These are phyloP conservation scores for Salix koriyanagi DNA, from an alignment of 345 rosid species.

Conservation along the genomic window DNA sequence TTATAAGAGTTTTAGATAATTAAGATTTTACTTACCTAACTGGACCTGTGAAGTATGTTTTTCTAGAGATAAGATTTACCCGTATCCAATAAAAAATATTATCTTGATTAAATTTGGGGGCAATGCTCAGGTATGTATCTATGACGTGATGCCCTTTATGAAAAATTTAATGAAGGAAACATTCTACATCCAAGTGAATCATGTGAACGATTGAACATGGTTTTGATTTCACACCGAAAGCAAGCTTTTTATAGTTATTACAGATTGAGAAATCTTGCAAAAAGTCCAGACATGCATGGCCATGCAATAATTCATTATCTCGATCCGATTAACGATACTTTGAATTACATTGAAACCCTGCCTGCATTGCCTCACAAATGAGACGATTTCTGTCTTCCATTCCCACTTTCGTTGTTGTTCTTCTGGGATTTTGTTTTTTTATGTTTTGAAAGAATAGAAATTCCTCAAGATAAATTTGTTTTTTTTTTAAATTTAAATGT, in stretches of 20 bases:
- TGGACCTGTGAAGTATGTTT: fast-evolving
- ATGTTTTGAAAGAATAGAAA: too few species aligned
- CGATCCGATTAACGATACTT: not conserved
- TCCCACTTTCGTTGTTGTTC: too few species aligned
- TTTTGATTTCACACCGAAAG: not conserved
- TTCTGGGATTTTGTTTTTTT: too few species aligned
- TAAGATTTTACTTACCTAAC: fast-evolving
- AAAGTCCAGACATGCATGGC: not conserved
- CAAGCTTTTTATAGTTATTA: not conserved
- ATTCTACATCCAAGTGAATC: not conserved
- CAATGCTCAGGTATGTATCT: too few species aligned
- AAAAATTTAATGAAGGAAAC: not conserved
- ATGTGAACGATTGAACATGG: not conserved
- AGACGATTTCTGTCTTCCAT: not conserved
- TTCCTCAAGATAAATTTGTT: too few species aligned
- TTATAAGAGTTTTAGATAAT: fast-evolving
- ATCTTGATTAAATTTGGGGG: too few species aligned
- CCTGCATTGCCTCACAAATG: not conserved
- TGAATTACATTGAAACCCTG: not conserved
- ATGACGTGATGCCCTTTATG: too few species aligned
- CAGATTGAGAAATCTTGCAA: not conserved
- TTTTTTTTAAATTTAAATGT: too few species aligned
- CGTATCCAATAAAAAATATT: too few species aligned
- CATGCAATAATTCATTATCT: not conserved
- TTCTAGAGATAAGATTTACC: too few species aligned